A percentile compares a stretch with the other conserved stretches of the same genome.
Conservation (phyloP, 1,284 basidiomycete species). For the Naganishia cerealis region DNA sequence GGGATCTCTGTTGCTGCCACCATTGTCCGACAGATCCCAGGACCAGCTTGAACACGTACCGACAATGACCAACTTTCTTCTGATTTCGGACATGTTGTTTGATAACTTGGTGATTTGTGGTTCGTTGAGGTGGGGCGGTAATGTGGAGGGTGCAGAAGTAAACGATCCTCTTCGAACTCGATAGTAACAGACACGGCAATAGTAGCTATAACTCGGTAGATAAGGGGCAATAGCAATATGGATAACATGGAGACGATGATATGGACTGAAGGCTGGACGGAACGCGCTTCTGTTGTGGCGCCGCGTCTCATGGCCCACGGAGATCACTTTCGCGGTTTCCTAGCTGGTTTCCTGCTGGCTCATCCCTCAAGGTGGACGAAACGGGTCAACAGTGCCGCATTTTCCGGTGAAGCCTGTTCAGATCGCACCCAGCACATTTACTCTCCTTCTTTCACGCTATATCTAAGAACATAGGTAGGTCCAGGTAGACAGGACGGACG, state of each 20-base stretch:
- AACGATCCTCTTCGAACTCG: not conserved
- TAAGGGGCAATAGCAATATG: not conserved
- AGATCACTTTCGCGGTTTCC: not conserved
- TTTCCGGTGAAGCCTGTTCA: not conserved
- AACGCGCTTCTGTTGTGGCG: constrained; percentile 21
- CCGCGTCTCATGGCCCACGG: not conserved
- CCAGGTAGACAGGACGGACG: not conserved
- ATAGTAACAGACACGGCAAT: not conserved
- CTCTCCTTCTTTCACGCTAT: too few relatives aligned
- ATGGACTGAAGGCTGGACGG: not conserved
- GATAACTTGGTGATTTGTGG: not conserved
- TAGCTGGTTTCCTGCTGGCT: too few relatives aligned
- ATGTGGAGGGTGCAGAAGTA: not conserved
- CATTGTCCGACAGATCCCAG: not conserved
- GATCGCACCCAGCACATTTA: too few relatives aligned
- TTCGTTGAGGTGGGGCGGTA: not conserved
- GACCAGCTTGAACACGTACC: constrained; percentile 43
- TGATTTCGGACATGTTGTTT: constrained; percentile 46
- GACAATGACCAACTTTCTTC: constrained; percentile 56
- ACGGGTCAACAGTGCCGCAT: not conserved
- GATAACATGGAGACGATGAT: constrained; percentile 5
- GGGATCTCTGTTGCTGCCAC: not conserved
- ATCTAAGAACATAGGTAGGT: not conserved
- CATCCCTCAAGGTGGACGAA: not conserved
- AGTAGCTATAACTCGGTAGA: not conserved